A percentile compares a stretch with the other conserved stretches of the same genome.
These are phyloP conservation scores for Aspergillus transmontanensis DNA, from an alignment of 2,329 filamentous ascomycete genomes.

Conservation along the genomic window DNA sequence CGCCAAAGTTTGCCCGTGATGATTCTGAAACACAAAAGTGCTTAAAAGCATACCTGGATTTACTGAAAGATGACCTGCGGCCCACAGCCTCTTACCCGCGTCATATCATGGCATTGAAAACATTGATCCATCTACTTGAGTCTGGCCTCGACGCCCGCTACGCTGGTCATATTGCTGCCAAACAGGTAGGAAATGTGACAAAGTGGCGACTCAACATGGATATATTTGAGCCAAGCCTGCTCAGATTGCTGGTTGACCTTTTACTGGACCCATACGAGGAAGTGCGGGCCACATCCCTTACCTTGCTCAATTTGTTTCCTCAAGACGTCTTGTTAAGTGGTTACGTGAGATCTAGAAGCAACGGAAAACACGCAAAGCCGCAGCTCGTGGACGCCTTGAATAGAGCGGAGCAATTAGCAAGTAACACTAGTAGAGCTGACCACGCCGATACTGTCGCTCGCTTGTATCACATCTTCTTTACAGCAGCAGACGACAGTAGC, in stretches of 20 bases:
- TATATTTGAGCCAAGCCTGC: slow-evolving; percentile 43
- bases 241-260: slow-evolving; percentile 71
- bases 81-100: slow-evolving; percentile 87
- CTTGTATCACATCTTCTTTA: slow-evolving; percentile 69
- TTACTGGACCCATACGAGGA: slow-evolving; percentile 92
- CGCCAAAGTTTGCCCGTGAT: slow-evolving; percentile 43
- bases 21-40: slow-evolving; percentile 60
- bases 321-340: slow-evolving; percentile 27
- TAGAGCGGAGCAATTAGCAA: slow-evolving; percentile 42
- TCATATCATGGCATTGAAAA: slow-evolving; percentile 78
- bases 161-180: slow-evolving; percentile 42
- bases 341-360: slow-evolving; percentile 1
- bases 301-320: slow-evolving; percentile 47
- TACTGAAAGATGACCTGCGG: slow-evolving; percentile 72
- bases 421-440: slow-evolving; percentile 76
- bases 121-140: slow-evolving; percentile 66
- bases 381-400: slow-evolving; percentile 35
- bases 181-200: slow-evolving; percentile 51
- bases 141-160: slow-evolving; percentile 64
- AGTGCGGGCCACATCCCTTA: slow-evolving; percentile 63
- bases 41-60: slow-evolving; percentile 71
- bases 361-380: slow-evolving; percentile 23
- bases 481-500: slow-evolving; percentile 51
- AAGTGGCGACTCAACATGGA: slow-evolving; percentile 54
- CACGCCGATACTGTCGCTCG: slow-evolving; percentile 90